Evolutionary conservation across 306 rosid genomes (phyloP), one percentile per base, ranked within the genome.

Genomic region (Begonia masoniana): DNA sequence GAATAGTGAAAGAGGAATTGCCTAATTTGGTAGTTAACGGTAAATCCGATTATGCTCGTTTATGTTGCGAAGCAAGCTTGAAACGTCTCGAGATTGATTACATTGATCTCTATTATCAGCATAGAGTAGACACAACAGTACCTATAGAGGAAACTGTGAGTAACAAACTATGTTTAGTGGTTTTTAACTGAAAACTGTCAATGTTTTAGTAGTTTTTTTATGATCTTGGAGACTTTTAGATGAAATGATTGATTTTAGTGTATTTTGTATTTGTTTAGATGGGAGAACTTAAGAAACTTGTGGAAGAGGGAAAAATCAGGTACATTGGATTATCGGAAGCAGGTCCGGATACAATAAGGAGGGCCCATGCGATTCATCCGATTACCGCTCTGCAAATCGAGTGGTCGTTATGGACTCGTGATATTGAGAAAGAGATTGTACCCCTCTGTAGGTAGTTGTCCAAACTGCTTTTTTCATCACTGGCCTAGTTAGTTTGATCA

Each of bases 361-460:
- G 96, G 67, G 96, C 96, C 7, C 84, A 83, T 64, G 68, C 82
- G 3, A 82, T 87, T 78, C 94, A 87, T 78, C 89, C 89, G 39
- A 74, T 83, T 53, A 72, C 87, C 36, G 94, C 94, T 17, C 24
- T 87, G 47, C 84, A 87, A 68, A 63, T 83, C 73, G 89, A 87
- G 62, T 87, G 80, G 83, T 80, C 88, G 4, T 72, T 87, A 13
- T 80, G 89, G 86, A 83, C 86, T 43, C 89, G 84, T 2, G 94
- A 87, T 5, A 76, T 80, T 24, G 86, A 87, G 51, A 68, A 75
- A n/a, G 86, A 80, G 47, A 80, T 80, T 5, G 51, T 87, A 50
- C 94, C 79, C 0, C 55, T 82, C 57, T 83, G 88, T 80, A 76
- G 88, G 86, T 87, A 21, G 4, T 21, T 21, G 24, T 21, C 24